Percentiles rank a stretch among this genome's conserved stretches.
phyloP scores from a whole-genome alignment of 2,329 filamentous ascomycete species.

The Talaromyces sp. region DNA sequence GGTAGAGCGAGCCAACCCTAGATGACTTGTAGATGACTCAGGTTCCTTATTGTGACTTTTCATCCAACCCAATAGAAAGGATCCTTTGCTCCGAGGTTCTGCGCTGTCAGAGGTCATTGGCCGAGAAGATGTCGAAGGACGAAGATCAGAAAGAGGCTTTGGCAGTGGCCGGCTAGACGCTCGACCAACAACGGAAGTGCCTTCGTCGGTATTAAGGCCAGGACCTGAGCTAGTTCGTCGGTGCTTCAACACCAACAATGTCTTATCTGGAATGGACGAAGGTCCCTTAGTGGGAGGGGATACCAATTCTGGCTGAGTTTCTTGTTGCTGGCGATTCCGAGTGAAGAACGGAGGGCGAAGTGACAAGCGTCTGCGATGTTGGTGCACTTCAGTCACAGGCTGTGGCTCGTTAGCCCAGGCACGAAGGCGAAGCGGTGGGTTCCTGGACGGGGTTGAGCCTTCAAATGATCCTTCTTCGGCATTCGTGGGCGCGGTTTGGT shows the following conservation, averaged over 20 bases:
- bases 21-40: neutral
- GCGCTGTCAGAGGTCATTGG: slow-evolving; percentile 26
- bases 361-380: slow-evolving; percentile 29
- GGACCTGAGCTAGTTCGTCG: slow-evolving; percentile 12
- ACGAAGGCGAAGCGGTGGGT: slow-evolving; percentile 27
- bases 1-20: slow-evolving; percentile 1
- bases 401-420: slow-evolving; percentile 21
- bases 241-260: slow-evolving; percentile 7
- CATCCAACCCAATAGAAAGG: slow-evolving; percentile 39
- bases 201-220: slow-evolving; percentile 1
- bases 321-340: slow-evolving; percentile 19
- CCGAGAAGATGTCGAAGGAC: slow-evolving; percentile 18
- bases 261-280: slow-evolving; percentile 5
- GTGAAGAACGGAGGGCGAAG: slow-evolving; percentile 34
- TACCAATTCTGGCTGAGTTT: neutral
- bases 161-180: slow-evolving; percentile 17
- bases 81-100: slow-evolving; percentile 35
- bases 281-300: neutral
- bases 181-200: neutral
- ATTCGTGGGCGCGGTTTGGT: neutral
- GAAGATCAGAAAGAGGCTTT: slow-evolving; percentile 27
- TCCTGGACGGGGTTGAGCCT: slow-evolving; percentile 23
- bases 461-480: slow-evolving; percentile 6
- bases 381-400: slow-evolving; percentile 18
- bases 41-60: slow-evolving; percentile 23